Evolutionary conservation across 2,329 filamentous ascomycete species (phyloP), one percentile per base, ranked within the genome.

Genomic region (Fusarium penzigii): DNA sequence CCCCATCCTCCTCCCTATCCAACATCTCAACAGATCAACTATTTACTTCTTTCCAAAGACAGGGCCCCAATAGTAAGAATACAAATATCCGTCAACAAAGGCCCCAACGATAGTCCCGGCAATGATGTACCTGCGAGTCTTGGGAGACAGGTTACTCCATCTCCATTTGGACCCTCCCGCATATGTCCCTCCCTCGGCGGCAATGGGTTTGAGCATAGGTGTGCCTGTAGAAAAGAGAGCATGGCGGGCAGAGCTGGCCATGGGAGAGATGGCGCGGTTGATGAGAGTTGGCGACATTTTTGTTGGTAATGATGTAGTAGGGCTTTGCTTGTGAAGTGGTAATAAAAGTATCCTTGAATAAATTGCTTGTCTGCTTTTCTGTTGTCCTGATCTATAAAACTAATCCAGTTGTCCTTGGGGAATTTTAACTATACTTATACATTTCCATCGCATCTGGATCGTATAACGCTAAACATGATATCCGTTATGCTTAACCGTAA

Each of bases 101-200:
- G 59, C 44, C 40, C 61, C 46, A 8, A 55, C 46, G 7, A 47
- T 52, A 6, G 62, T 17, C 9, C 65, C 62, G 36, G 59, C 55
- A 17, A 59, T 46, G 36, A 61, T 53, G 32, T 68, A 64, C 42
- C 59, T 63, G 8, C 65, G 64, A 16, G 64, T 61, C 48, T 56
- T 59, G 5, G 63, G 61, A 16, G 64, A 64, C 3, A 70, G 58
- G 14, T 55, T 68, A 47, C 53, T 67, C 68, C 68, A 70, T 20
- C 51, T 56, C 56, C 59, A 62, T 29, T 40, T 54, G 34, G 52
- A 29, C 29, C 39, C 25, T 20, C 39, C 16, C 7, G 44, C 20
- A 25, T 50, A 14, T 2, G 36, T 39, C 13, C 25, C 12, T 29
- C 44, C 45, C 42, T 48, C 51, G 2, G 56, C 29, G 9, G 52